Evolutionary conservation across 352 stramenopile genomes (phyloP).

Genomic region (Phytophthora multivora): DNA sequence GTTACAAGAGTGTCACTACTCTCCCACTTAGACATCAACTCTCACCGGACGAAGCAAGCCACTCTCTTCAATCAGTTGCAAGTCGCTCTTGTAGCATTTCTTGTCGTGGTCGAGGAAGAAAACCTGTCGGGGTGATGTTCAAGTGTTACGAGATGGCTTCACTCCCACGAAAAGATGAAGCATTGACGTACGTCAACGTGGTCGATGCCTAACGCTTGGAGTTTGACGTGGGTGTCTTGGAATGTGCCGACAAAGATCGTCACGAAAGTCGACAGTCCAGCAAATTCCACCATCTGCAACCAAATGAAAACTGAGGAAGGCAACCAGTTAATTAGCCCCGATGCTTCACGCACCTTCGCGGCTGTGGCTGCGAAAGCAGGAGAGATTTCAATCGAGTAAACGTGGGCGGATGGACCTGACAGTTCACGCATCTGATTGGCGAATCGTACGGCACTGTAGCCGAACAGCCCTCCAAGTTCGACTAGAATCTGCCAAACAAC

Average conservation of each 20-base stretch:
- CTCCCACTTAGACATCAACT: neutral
- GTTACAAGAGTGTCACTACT: neutral
- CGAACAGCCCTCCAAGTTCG: slow-evolving; percentile 44
- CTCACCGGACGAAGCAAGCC: slow-evolving; percentile 33
- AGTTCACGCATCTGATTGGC: slow-evolving; percentile 35
- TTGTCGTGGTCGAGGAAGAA: slow-evolving; percentile 52
- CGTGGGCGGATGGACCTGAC: slow-evolving; percentile 21
- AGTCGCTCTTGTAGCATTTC: slow-evolving; percentile 37
- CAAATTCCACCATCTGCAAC: slow-evolving; percentile 36
- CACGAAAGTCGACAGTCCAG: slow-evolving; percentile 33
- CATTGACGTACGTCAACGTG: slow-evolving; percentile 36
- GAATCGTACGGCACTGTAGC: slow-evolving; percentile 58
- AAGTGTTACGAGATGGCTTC: neutral
- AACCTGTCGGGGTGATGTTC: slow-evolving; percentile 14
- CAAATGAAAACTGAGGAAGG: neutral
- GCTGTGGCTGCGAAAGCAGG: slow-evolving; percentile 39
- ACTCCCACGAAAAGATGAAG: neutral
- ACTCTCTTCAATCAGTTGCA: slow-evolving; percentile 38
- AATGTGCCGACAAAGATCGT: slow-evolving; percentile 48
- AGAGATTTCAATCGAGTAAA: slow-evolving; percentile 56
- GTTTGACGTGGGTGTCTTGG: slow-evolving; percentile 27
- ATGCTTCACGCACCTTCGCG: slow-evolving; percentile 28
- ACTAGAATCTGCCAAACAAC: slow-evolving; percentile 34
- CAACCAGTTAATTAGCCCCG: no score
- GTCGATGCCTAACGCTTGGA: slow-evolving; percentile 33